A percentile compares a stretch with the other conserved stretches of the same genome.
Evolutionary conservation across 345 rosid species (phyloP).

Genomic region (Corymbia maculata): DNA sequence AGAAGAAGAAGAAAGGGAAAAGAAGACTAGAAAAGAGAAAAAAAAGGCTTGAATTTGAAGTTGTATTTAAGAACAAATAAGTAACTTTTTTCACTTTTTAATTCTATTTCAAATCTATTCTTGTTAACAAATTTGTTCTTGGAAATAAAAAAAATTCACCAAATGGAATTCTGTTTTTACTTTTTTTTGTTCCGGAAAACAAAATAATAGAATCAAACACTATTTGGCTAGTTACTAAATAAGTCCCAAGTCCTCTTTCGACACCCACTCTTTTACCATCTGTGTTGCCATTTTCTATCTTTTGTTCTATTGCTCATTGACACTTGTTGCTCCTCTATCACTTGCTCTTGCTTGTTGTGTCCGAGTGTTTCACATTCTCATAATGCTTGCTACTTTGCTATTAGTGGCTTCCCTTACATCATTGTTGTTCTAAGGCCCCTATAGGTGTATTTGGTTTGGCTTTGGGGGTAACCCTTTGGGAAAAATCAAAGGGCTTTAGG

Average conservation of each 20-base stretch:
- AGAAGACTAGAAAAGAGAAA: too few species aligned
- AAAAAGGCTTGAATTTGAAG: too few species aligned
- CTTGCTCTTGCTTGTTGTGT: not conserved
- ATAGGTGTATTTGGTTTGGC: not conserved
- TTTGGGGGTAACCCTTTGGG: not conserved
- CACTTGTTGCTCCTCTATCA: not conserved
- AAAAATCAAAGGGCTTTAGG: not conserved
- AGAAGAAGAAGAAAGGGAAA: too few species aligned
- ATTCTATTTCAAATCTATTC: too few species aligned
- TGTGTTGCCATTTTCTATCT: not conserved
- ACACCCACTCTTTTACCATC: not conserved
- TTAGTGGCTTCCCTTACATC: not conserved
- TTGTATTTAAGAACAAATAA: too few species aligned
- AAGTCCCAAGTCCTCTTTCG: not conserved
- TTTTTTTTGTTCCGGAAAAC: too few species aligned
- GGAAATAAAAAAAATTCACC: too few species aligned
- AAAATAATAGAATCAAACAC: too few species aligned
- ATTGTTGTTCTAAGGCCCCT: not conserved
- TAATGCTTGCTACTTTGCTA: not conserved
- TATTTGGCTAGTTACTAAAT: too few species aligned
- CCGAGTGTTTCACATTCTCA: not conserved
- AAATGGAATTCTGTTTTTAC: too few species aligned
- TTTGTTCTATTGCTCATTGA: not conserved
- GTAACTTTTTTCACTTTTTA: too few species aligned
- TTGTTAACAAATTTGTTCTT: too few species aligned